Percentiles rank a stretch among this genome's conserved stretches.
These are phyloP conservation scores for Pogostemon cablin DNA, from an alignment of 257 asterid species.

Conservation along the genomic window DNA sequence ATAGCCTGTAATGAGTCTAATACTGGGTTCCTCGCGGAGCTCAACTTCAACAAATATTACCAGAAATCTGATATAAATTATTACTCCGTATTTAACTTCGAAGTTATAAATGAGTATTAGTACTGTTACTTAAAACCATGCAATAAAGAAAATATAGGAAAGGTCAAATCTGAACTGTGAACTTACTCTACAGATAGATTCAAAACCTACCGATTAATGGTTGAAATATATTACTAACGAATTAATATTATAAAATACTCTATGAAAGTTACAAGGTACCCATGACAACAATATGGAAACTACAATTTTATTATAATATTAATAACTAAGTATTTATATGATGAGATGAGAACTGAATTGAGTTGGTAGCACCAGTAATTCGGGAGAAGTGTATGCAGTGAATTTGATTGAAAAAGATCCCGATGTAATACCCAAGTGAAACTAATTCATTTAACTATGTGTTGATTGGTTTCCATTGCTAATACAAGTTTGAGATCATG, in stretches of 20 bases:
- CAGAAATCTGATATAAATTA: not conserved
- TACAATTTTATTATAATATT: slow-evolving; percentile 14
- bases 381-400: no score
- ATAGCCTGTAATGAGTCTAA: not conserved
- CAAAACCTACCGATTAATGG: not conserved
- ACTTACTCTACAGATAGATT: slow-evolving; percentile 9
- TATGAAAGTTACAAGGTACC: not conserved
- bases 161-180: not conserved
- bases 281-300: not conserved
- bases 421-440: not conserved
- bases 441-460: not conserved
- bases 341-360: not conserved
- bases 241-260: not conserved
- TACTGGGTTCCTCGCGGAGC: not conserved
- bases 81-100: not conserved
- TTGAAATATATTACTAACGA: not conserved
- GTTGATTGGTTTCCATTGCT: not conserved
- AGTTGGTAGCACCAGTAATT: no score
- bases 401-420: no score
- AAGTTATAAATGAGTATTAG: no score
- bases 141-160: not conserved
- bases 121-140: not conserved
- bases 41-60: not conserved
- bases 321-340: not conserved
- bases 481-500: not conserved